Evolutionary conservation across 1,284 basidiomycete genomes (phyloP).

Genomic region (Rhodotorula sp.): DNA sequence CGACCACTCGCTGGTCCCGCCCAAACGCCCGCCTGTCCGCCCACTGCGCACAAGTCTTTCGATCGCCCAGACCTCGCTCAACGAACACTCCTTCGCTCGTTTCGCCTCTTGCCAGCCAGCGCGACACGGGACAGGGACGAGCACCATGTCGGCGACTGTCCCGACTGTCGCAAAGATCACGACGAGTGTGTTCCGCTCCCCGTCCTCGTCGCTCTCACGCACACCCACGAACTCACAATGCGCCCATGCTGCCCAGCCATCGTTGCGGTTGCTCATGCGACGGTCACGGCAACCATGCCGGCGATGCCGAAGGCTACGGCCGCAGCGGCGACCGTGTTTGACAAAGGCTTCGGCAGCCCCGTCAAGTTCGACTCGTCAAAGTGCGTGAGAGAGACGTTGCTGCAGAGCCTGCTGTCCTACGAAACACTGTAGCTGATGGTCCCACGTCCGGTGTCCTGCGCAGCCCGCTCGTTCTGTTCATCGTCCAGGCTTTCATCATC

Average conservation of each 20-base stretch:
- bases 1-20: too few relatives aligned
- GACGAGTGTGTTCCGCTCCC: slow-evolving; percentile 17
- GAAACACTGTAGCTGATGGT: background rate
- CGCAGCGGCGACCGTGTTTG: slow-evolving; percentile 33
- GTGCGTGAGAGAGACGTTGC: slow-evolving; percentile 5
- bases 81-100: background rate
- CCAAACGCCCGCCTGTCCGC: too few relatives aligned
- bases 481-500: slow-evolving; percentile 47
- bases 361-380: slow-evolving; percentile 21
- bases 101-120: background rate
- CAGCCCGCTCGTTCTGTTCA: slow-evolving; percentile 42
- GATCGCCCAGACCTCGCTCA: background rate
- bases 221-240: background rate
- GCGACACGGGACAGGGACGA: background rate
- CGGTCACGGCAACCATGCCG: slow-evolving; percentile 21
- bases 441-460: background rate
- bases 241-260: slow-evolving; percentile 14
- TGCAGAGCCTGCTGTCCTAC: background rate
- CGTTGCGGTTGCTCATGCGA: slow-evolving; percentile 14
- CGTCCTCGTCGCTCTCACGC: background rate
- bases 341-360: slow-evolving; percentile 22
- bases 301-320: slow-evolving; percentile 5
- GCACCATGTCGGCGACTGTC: background rate
- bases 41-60: background rate
- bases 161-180: slow-evolving; percentile 22